Evolutionary conservation across 208 protist genomes (phyloP), one percentile per base, ranked within the genome.

Genomic region (Acanthamoeba royreba): DNA sequence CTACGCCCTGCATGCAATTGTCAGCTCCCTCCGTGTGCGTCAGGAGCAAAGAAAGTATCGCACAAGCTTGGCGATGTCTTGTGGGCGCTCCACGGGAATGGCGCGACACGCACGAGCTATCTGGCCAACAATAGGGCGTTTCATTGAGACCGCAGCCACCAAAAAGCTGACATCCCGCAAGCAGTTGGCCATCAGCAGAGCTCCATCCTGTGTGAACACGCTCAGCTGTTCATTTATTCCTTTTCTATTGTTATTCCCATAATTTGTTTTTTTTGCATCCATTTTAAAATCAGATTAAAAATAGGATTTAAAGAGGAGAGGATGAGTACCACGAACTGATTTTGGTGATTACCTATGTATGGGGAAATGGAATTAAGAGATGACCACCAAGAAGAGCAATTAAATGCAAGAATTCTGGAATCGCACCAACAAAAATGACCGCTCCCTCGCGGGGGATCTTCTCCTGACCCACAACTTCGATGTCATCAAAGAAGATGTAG

Each of bases 401-500:
- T n/a, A n/a, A n/a, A n/a, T n/a, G n/a, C n/a, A n/a, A n/a, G n/a
- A n/a, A n/a, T n/a, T n/a, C n/a, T n/a, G n/a, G n/a, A n/a, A n/a
- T n/a, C n/a, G 94, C 58, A 83, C 89, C 98, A 93, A 98, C 98
- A 92, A 99, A 99, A 38, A 99, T 97, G 40, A 98, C 96, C 15
- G 98, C 97, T 5, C 98, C 98, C n/a, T 95, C 96, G 38, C 93
- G 91, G 31, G 98, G 98, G 45, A 99, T 97, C 93, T 98, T 98
- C 93, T 98, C 97, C 53, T 86, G 87, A 46, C 98, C 98, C 17
- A 98, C 97, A 1, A 98, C 95, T 0, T 97, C 97, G 17, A 99
- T 97, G 85, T 98, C 98, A 46, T 98, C 96, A 89, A 98, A 99
- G 96, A 98, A 99, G 93, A 98, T 96, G 93, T 97, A 97, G 92